Conservation (phyloP, 75 land plant genomes). For the Selaginella tamariscina region DNA sequence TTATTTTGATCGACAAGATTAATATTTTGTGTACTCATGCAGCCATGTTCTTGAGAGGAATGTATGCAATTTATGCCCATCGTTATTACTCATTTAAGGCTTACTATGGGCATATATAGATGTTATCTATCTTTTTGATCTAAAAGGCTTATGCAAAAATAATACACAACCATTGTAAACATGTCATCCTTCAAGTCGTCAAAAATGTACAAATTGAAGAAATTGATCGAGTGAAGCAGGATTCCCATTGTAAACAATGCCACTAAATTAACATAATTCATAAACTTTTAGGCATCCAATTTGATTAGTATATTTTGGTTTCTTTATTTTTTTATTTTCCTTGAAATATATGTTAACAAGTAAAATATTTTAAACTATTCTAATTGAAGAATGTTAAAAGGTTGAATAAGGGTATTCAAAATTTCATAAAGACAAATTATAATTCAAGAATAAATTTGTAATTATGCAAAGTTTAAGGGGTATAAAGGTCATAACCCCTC, state of each 20-base stretch:
- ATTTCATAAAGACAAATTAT: neutral
- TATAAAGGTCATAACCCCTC: too few species aligned
- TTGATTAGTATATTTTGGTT: neutral
- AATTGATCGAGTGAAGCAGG: neutral
- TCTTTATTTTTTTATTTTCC: neutral
- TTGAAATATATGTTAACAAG: neutral
- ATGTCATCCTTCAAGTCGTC: neutral
- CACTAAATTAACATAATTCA: neutral
- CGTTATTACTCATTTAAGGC: neutral
- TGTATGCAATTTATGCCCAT: neutral
- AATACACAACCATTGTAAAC: neutral
- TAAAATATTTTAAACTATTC: neutral
- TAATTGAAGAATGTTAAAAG: neutral
- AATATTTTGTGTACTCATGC: neutral
- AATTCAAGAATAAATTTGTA: neutral
- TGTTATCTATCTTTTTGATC: neutral
- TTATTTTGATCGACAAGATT: neutral
- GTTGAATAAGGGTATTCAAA: neutral
- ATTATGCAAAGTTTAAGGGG: neutral
- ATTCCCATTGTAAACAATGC: neutral
- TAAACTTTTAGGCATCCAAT: neutral
- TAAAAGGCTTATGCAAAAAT: neutral
- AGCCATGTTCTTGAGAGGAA: neutral
- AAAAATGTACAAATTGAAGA: neutral
- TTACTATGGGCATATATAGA: neutral